Evolutionary conservation across 371 early-diverging fungal genomes (phyloP), one percentile per base, ranked within the genome.

Genomic region (Zopfochytrium polystomum): DNA sequence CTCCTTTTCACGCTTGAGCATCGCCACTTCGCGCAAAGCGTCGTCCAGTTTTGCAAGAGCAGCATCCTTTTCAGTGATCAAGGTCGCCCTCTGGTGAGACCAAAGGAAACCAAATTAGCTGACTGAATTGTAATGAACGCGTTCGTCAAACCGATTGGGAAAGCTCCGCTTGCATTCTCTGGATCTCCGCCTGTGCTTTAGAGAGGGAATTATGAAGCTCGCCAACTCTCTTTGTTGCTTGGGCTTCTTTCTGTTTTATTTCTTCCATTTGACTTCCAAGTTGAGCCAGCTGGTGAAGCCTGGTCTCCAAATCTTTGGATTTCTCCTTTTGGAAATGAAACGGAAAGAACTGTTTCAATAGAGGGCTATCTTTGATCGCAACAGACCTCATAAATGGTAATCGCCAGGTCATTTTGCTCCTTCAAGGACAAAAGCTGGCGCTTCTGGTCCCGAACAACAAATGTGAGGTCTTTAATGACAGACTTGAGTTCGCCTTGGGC

Each of bases 401-500:
- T 55, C 30, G 70, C 51, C 13, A 53, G 53, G n/a, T 67, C 58
- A 27, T 68, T 63, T 22, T 66, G 60, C 7, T 59, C 52, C 2
- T 20, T 20, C 30, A 74, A 46, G 6, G 70, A 63, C 6, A 44
- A 30, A 32, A 72, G 68, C n/a, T 65, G 52, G 5, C 52, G 58
- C 49, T 72, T 65, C 53, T 77, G 77, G 18, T 72, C 73, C 34
- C 69, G 66, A 0, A 68, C 58, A 18, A 72, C 38, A 11, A 13
- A 29, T 1, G 72, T 55, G 6, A 77, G 59, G 25, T 72, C 68
- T 18, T 58, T 38, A 7, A 73, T 63, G 11, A 73, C 46, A 15
- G 43, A 15, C 1, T 61, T 34, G 51, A 72, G 50, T 38, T 76
- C 75, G 2, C 34, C 23, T 55, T 79, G 75, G 22, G 53, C 60